Evolutionary conservation across 192 early-diverging fungal genomes (phyloP).

Genomic region (Coemansia sp.): DNA sequence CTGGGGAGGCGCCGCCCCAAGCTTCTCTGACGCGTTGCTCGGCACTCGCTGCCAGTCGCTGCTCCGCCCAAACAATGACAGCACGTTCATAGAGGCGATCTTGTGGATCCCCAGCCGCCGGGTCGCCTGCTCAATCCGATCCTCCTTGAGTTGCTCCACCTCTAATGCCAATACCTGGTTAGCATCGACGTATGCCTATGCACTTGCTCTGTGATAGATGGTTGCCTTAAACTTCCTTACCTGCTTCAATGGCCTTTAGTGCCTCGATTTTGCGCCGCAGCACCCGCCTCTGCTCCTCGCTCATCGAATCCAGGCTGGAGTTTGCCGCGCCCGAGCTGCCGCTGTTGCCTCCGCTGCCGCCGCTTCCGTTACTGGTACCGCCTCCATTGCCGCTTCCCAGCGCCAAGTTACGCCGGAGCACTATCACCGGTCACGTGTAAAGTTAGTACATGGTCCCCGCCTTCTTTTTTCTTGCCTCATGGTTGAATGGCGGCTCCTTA

Average conservation of each 20-base stretch:
- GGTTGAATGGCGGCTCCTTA: constrained; percentile 8
- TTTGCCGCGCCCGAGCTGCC: neutral
- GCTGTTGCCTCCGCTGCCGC: constrained; percentile 5
- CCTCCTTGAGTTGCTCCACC: constrained; percentile 27
- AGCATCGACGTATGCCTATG: neutral
- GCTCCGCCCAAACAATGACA: constrained; percentile 24
- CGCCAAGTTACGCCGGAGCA: constrained; percentile 4
- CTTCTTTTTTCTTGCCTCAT: neutral
- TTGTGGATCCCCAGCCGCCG: constrained; percentile 18
- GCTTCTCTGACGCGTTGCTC: constrained; percentile 4
- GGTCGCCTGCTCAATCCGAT: constrained; percentile 14
- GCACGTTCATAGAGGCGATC: constrained; percentile 22
- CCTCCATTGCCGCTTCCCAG: neutral
- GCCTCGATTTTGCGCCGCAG: constrained; percentile 47
- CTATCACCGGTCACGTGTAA: neutral
- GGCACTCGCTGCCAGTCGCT: constrained; percentile 28
- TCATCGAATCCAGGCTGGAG: constrained; percentile 24
- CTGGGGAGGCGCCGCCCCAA: constrained; percentile 17
- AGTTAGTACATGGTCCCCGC: neutral
- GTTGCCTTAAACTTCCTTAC: constrained; percentile 13
- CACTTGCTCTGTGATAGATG: neutral
- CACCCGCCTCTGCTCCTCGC: constrained; percentile 44
- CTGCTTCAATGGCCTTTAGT: constrained; percentile 35
- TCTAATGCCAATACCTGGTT: constrained; percentile 19
- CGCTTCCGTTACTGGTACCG: constrained; percentile 9